These are phyloP conservation scores for Benincasa hispida DNA, from an alignment of 306 rosid species.

Conservation along the genomic window DNA sequence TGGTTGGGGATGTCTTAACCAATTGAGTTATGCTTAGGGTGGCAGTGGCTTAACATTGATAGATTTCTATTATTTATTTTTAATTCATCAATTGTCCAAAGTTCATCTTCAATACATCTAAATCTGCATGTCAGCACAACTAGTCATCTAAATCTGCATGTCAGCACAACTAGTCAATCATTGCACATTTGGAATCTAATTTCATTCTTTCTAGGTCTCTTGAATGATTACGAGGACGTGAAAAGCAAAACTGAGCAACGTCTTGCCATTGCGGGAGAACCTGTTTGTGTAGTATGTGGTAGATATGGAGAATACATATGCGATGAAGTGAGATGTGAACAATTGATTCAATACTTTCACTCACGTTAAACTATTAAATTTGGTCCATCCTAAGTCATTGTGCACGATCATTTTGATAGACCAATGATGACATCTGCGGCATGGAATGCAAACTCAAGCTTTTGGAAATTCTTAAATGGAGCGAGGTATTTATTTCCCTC, in stretches of 20 bases:
- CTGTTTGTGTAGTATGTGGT: slow-evolving; percentile 71
- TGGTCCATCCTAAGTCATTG: slow-evolving; percentile 2
- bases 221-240: slow-evolving; percentile 25
- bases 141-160: neutral
- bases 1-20: no score
- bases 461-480: slow-evolving; percentile 31
- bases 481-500: slow-evolving; percentile 25
- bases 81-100: neutral
- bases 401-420: slow-evolving; percentile 34
- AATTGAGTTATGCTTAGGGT: no score
- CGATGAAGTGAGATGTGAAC: slow-evolving; percentile 42
- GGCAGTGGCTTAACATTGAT: neutral
- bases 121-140: neutral
- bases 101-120: neutral
- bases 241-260: slow-evolving; percentile 58
- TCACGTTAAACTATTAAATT: neutral
- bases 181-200: slow-evolving; percentile 1
- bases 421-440: slow-evolving; percentile 81
- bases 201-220: slow-evolving; percentile 16
- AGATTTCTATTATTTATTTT: neutral
- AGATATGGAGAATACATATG: slow-evolving; percentile 86
- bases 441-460: slow-evolving; percentile 76
- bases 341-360: neutral
- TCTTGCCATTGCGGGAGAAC: slow-evolving; percentile 61
- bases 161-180: neutral